Conservation (phyloP, 1,284 basidiomycete species). For the Vanrija sp. region DNA sequence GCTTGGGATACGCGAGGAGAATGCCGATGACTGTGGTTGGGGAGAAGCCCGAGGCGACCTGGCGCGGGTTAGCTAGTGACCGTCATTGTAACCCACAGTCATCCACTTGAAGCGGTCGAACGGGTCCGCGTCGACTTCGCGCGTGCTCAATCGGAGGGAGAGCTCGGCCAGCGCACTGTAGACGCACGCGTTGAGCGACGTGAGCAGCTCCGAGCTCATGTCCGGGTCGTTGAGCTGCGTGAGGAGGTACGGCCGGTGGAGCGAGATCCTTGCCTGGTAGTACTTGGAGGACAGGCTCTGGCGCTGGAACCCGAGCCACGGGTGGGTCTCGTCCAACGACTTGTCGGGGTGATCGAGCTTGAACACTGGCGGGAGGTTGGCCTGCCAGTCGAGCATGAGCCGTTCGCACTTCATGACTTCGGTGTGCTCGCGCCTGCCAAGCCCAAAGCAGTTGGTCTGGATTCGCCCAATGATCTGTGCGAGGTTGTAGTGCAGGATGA, state of each 20-base stretch:
- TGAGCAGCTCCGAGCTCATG: constrained; percentile 11
- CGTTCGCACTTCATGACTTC: constrained; percentile 29
- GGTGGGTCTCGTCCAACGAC: constrained; percentile 16
- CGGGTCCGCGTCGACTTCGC: constrained; percentile 19
- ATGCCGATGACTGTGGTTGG: constrained; percentile 30
- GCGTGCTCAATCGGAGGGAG: constrained; percentile 18
- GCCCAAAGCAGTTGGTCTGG: constrained; percentile 27
- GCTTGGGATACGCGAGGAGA: constrained; percentile 17
- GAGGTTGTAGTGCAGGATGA: constrained; percentile 31
- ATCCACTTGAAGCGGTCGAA: constrained; percentile 39
- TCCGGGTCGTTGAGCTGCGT: not conserved
- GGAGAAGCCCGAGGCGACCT: constrained; percentile 32
- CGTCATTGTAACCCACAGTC: constrained; percentile 17
- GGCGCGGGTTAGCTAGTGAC: not conserved
- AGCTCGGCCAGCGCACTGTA: constrained; percentile 24
- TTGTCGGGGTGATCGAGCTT: constrained; percentile 23
- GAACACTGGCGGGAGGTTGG: constrained; percentile 29
- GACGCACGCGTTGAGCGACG: constrained; percentile 23
- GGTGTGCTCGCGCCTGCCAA: constrained; percentile 20
- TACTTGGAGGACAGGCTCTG: constrained; percentile 30
- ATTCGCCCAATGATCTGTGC: constrained; percentile 29
- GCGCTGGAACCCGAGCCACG: constrained; percentile 29
- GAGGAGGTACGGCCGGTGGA: constrained; percentile 34
- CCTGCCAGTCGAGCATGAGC: constrained; percentile 21
- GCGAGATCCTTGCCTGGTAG: constrained; percentile 28